Conservation (phyloP, 176 grass and related monocot genomes). For the Aegilops sharonensis region DNA sequence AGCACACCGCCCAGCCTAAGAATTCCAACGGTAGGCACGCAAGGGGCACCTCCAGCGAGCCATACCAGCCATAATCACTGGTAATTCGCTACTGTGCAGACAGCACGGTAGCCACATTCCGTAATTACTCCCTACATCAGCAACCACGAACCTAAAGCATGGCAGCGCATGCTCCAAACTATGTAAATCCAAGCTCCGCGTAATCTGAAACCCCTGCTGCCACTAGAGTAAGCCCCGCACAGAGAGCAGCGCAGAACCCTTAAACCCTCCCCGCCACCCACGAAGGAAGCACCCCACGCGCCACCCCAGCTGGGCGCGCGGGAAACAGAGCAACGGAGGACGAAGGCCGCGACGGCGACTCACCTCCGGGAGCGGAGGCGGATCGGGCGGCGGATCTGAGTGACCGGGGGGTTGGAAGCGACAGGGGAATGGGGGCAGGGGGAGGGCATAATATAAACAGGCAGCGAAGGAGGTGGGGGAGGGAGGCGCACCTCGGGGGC, state of each 20-base stretch:
- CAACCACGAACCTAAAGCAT: neutral
- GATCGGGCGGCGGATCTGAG: conserved; percentile 37
- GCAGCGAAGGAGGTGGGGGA: too few relatives aligned
- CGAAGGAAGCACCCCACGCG: neutral
- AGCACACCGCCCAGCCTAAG: neutral
- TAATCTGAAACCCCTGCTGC: neutral
- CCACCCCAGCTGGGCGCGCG: neutral
- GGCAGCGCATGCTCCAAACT: too few relatives aligned
- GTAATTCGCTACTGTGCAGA: neutral
- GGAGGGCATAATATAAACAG: too few relatives aligned
- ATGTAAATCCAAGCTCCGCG: neutral
- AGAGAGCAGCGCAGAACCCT: neutral
- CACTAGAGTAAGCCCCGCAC: neutral
- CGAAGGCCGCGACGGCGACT: too few relatives aligned
- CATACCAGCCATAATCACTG: too few relatives aligned
- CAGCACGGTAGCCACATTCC: neutral
- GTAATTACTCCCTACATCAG: neutral
- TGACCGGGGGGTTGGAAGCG: too few relatives aligned
- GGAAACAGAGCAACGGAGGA: neutral
- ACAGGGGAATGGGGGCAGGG: conserved; percentile 23
- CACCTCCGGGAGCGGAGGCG: conserved; percentile 16
- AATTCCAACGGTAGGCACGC: neutral
- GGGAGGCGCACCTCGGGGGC: conserved; percentile 28
- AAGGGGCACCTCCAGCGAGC: neutral
- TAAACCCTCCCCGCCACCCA: conserved; percentile 28